These are phyloP conservation scores for Lactuca sativa DNA, from an alignment of 129 eudicot species.

Conservation along the genomic window DNA sequence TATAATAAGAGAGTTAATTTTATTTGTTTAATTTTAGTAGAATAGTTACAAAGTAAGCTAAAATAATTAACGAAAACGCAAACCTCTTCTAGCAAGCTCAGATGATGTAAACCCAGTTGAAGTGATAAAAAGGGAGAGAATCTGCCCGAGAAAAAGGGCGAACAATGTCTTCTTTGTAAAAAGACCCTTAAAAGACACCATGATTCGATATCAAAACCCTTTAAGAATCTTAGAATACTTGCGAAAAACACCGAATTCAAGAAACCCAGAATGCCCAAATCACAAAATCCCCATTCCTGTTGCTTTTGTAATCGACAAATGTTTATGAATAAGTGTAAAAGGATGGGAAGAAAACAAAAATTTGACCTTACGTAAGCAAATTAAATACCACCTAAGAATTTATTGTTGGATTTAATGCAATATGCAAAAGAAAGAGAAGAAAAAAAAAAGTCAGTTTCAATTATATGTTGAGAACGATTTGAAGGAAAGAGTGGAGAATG, in stretches of 20 bases:
- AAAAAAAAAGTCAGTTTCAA: background rate
- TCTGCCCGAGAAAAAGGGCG: constrained; percentile 67
- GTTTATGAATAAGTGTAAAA: background rate
- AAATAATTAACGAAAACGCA: constrained; percentile 9
- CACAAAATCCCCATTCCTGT: constrained; percentile 18
- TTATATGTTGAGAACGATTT: constrained; percentile 1
- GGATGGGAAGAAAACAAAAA: background rate
- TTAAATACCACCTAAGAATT: constrained; percentile 1
- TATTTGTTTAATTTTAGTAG: no score
- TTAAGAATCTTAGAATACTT: background rate
- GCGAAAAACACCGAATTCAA: background rate
- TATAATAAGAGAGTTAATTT: background rate
- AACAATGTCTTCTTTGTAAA: constrained; percentile 58
- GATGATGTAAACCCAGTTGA: constrained; percentile 90
- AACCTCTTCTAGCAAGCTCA: constrained; percentile 82
- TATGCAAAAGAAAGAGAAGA: background rate
- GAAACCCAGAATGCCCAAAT: constrained; percentile 18
- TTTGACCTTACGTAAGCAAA: background rate
- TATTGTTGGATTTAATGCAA: background rate
- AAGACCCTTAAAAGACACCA: constrained; percentile 39
- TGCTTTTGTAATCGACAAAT: constrained; percentile 11
- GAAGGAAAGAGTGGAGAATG: background rate
- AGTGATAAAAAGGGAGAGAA: constrained; percentile 86
- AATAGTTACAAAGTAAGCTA: background rate
- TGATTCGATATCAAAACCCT: constrained; percentile 21